A percentile compares a stretch with the other conserved stretches of the same genome.
phyloP scores from a whole-genome alignment of 768 basidiomycete species.

The Leccinum boreale region DNA sequence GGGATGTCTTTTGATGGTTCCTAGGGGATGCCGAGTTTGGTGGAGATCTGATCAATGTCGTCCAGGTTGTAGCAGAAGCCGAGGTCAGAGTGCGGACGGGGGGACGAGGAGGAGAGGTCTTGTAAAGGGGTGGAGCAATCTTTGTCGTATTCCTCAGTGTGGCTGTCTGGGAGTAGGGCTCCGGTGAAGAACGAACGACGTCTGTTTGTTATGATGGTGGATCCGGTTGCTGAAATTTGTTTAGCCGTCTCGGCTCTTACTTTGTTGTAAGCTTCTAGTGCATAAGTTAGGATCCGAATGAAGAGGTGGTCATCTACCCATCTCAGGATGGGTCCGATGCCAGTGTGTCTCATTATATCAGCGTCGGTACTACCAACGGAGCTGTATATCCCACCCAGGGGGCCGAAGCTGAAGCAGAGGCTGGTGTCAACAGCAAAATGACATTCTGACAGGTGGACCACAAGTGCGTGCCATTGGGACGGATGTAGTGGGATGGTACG shows the following conservation, averaged over 20 bases:
- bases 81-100: neutral
- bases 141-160: neutral
- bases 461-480: slow-evolving; percentile 33
- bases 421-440: no score
- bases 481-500: slow-evolving; percentile 28
- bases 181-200: neutral
- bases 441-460: no score
- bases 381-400: neutral
- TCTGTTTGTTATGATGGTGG: neutral
- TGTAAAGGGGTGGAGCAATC: neutral
- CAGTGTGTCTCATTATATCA: neutral
- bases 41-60: neutral
- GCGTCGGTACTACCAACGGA: neutral
- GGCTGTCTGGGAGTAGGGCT: neutral
- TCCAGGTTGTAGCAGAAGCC: neutral
- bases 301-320: neutral
- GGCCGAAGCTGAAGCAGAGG: neutral
- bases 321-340: neutral
- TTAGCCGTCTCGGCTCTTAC: no score
- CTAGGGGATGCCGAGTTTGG: neutral
- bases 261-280: no score
- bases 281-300: neutral
- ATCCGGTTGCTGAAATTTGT: no score
- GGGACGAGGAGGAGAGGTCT: neutral
- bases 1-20: neutral